Evolutionary conservation across 176 grass and related monocot genomes (phyloP).

Genomic region (Dendrocalamus sinicus): DNA sequence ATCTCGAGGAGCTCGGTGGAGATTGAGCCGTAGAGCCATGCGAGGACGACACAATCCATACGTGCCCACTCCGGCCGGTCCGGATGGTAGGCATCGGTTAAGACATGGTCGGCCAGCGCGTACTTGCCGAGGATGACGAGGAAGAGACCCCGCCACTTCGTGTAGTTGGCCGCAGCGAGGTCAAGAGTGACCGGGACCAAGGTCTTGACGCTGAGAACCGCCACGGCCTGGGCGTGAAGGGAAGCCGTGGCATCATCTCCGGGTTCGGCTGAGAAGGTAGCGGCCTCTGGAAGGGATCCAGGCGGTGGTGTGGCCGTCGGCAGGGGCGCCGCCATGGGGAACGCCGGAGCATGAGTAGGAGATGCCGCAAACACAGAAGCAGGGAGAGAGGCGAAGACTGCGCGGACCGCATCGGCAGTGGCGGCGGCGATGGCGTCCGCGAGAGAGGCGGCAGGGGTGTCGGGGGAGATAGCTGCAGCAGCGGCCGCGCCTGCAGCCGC

Average conservation of each 20-base stretch:
- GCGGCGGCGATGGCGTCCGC: too few species aligned
- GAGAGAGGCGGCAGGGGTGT: not conserved
- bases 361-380: too few species aligned
- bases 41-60: not conserved
- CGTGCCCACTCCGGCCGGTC: not conserved
- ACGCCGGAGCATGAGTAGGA: fast-evolving
- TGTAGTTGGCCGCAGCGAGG: not conserved
- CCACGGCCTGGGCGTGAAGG: not conserved
- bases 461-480: not conserved
- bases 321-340: too few species aligned
- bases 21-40: not conserved
- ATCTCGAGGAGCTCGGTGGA: not conserved
- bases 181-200: not conserved
- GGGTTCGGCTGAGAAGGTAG: too few species aligned
- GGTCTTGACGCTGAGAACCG: not conserved
- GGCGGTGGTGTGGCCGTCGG: too few species aligned
- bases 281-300: too few species aligned
- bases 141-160: not conserved
- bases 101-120: not conserved
- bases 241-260: not conserved
- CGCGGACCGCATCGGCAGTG: too few species aligned
- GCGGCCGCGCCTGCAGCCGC: too few species aligned
- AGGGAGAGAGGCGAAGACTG: too few species aligned
- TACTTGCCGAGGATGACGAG: not conserved
- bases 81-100: not conserved